phyloP scores from a whole-genome alignment of 805 yeast species.

The Clavispora fructus region DNA sequence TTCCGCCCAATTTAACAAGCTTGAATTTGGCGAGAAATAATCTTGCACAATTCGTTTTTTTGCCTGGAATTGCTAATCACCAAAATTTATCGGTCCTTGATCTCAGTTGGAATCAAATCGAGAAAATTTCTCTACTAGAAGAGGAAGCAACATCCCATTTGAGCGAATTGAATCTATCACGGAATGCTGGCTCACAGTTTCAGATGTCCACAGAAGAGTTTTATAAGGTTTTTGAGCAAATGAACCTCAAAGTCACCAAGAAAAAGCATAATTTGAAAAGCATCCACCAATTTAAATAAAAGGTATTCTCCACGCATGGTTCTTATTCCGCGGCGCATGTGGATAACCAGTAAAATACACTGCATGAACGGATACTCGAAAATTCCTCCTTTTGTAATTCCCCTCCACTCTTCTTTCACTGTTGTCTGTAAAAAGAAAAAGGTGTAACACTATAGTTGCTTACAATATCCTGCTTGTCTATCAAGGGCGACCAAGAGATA shows the following conservation, averaged over 20 bases:
- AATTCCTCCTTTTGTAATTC: neutral
- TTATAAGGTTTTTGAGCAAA: conserved; percentile 18
- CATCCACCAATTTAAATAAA: conserved; percentile 16
- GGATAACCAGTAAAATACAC: neutral
- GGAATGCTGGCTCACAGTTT: conserved; percentile 11
- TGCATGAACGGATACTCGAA: neutral
- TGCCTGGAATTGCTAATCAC: conserved; percentile 6
- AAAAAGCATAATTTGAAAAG: conserved; percentile 24
- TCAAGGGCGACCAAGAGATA: neutral
- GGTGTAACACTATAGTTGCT: no score
- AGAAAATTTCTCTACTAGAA: conserved; percentile 2
- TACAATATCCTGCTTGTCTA: no score
- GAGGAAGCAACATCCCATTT: conserved; percentile 9
- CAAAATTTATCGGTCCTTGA: conserved; percentile 10
- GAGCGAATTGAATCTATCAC: conserved; percentile 15
- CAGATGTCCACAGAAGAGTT: conserved; percentile 16
- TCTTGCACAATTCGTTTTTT: conserved; percentile 12
- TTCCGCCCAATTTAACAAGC: conserved; percentile 10
- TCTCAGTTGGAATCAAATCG: conserved; percentile 7
- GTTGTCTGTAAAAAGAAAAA: no score
- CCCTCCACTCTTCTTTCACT: no score
- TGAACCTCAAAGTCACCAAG: conserved; percentile 17
- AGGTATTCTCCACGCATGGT: no score
- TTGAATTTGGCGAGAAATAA: conserved; percentile 16
- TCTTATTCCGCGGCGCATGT: neutral